phyloP scores from a whole-genome alignment of 441 rosid species.

The Sinapis alba region DNA sequence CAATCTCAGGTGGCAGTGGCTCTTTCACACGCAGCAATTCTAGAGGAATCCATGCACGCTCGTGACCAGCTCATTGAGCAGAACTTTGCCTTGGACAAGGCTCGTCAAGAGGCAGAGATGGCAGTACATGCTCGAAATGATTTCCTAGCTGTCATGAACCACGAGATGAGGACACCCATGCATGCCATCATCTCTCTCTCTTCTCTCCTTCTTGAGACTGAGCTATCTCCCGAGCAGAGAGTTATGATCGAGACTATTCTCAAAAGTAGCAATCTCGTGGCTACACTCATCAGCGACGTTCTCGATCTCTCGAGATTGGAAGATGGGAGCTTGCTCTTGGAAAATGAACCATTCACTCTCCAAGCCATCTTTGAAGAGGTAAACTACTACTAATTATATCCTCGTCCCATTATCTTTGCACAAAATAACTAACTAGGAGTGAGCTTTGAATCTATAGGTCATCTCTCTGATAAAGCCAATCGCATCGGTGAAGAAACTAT shows the following conservation, averaged over 20 bases:
- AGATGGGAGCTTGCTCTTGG: slow-evolving; percentile 83
- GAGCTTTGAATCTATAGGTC: slow-evolving; percentile 49
- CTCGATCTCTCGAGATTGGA: slow-evolving; percentile 89
- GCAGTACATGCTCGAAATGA: slow-evolving; percentile 92
- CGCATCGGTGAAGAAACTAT: slow-evolving; percentile 74
- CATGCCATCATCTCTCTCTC: slow-evolving; percentile 86
- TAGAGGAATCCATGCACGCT: slow-evolving; percentile 93
- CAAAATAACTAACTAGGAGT: neutral
- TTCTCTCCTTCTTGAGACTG: slow-evolving; percentile 89
- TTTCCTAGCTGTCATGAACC: slow-evolving; percentile 96
- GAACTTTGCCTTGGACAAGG: slow-evolving; percentile 73
- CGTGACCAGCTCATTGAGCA: slow-evolving; percentile 82
- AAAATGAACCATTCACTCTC: slow-evolving; percentile 60
- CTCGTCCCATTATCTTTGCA: neutral
- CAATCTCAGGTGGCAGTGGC: slow-evolving; percentile 85
- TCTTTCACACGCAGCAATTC: slow-evolving; percentile 93
- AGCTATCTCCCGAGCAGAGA: slow-evolving; percentile 75
- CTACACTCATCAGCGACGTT: slow-evolving; percentile 82
- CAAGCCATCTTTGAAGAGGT: slow-evolving; percentile 79
- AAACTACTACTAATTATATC: neutral
- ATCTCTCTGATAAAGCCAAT: slow-evolving; percentile 74
- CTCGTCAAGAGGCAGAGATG: slow-evolving; percentile 86
- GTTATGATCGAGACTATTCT: slow-evolving; percentile 82
- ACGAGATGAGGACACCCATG: slow-evolving; percentile 95
- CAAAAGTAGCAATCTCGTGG: slow-evolving; percentile 87